These are phyloP conservation scores for Chrysoporthe puriensis DNA, from an alignment of 2,329 filamentous ascomycete genomes.

Conservation along the genomic window DNA sequence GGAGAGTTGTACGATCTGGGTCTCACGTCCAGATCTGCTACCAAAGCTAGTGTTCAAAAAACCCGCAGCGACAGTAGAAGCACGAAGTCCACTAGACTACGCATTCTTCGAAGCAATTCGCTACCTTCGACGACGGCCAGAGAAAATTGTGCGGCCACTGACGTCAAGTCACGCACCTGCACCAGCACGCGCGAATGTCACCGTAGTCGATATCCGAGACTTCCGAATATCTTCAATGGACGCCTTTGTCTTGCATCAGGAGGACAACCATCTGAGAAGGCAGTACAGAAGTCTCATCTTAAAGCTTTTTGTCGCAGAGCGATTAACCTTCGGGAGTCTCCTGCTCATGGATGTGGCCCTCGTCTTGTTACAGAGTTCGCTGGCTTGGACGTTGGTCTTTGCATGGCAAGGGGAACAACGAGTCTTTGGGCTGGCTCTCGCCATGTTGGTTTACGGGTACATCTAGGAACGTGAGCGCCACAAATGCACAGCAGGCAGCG, in stretches of 20 bases:
- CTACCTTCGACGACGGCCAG: conserved; percentile 46
- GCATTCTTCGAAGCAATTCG: conserved; percentile 49
- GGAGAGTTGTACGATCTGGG: conserved; percentile 61
- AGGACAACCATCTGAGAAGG: conserved; percentile 34
- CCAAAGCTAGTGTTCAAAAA: conserved; percentile 49
- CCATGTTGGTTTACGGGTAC: conserved; percentile 5
- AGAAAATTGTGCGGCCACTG: conserved; percentile 45
- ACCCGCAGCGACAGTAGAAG: conserved; percentile 40
- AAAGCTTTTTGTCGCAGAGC: conserved; percentile 50
- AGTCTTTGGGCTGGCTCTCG: conserved; percentile 16
- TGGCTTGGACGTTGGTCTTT: conserved; percentile 38
- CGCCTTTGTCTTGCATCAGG: conserved; percentile 47
- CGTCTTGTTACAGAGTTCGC: conserved; percentile 38
- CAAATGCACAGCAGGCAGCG: not conserved
- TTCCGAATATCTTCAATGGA: conserved; percentile 58
- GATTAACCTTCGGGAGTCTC: conserved; percentile 43
- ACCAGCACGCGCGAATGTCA: conserved; percentile 21
- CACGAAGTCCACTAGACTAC: conserved; percentile 43
- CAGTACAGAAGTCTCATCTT: conserved; percentile 45
- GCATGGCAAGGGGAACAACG: conserved; percentile 22
- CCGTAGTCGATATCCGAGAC: conserved; percentile 46
- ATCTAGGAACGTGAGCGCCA: not conserved
- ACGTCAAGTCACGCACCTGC: conserved; percentile 40
- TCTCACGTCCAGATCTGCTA: conserved; percentile 59
- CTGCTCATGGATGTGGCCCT: conserved; percentile 39